phyloP scores from a whole-genome alignment of 495 filamentous ascomycete species.

The Penicillium bovifimosum region DNA sequence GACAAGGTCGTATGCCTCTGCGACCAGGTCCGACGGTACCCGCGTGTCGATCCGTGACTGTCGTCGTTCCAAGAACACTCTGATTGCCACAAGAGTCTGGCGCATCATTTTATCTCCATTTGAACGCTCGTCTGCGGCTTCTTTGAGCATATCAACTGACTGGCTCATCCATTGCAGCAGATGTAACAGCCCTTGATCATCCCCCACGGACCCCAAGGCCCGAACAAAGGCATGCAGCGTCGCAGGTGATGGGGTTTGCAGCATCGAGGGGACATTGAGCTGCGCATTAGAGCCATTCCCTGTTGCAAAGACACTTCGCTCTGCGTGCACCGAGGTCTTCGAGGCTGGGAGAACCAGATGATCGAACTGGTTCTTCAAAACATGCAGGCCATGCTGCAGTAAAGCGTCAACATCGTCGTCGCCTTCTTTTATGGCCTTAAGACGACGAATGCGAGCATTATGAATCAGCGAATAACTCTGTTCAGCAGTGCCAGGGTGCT shows the following conservation, averaged over 20 bases:
- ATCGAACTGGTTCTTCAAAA: constrained; percentile 37
- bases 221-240: constrained; percentile 51
- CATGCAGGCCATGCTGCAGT: constrained; percentile 25
- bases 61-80: constrained; percentile 47
- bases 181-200: constrained; percentile 45
- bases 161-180: constrained; percentile 51
- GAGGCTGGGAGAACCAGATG: constrained; percentile 30
- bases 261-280: constrained; percentile 27
- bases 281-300: constrained; percentile 8
- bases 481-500: constrained; percentile 19
- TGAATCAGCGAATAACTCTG: constrained; percentile 21
- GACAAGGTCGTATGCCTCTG: constrained; percentile 41
- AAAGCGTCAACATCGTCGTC: constrained; percentile 25
- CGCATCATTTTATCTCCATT: constrained; percentile 44
- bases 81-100: constrained; percentile 45
- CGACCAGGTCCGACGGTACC: constrained; percentile 22
- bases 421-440: constrained; percentile 1
- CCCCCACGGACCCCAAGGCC: constrained; percentile 43
- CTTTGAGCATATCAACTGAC: constrained; percentile 31
- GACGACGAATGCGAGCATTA: constrained; percentile 7
- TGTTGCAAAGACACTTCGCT: constrained; percentile 15
- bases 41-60: constrained; percentile 8
- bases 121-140: constrained; percentile 31
- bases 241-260: constrained; percentile 40
- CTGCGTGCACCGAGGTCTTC: constrained; percentile 20